Conservation (phyloP, 768 basidiomycete species). For the Coprinopsis cinerea region DNA sequence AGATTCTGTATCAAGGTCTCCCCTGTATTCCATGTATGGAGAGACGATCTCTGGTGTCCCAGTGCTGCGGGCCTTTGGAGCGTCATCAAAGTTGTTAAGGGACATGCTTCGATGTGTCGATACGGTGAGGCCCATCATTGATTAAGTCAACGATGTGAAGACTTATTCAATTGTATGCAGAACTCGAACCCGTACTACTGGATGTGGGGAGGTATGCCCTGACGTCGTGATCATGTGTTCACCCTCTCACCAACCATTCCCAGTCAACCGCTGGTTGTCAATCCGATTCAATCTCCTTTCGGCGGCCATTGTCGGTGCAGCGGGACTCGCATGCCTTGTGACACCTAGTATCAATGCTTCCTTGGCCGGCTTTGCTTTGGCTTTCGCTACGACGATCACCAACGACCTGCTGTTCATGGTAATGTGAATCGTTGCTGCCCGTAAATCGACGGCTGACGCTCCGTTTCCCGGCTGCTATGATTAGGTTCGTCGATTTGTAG, state of each 20-base stretch:
- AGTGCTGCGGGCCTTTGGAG: constrained; percentile 77
- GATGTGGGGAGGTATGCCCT: constrained; percentile 75
- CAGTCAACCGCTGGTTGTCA: constrained; percentile 88
- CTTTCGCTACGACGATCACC: constrained; percentile 76
- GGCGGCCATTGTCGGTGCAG: constrained; percentile 64
- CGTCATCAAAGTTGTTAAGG: constrained; percentile 77
- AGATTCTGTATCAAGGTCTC: constrained; percentile 46
- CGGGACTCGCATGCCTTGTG: constrained; percentile 59
- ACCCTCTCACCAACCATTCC: not conserved
- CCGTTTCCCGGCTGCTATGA: too few species aligned
- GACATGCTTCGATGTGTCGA: constrained; percentile 82
- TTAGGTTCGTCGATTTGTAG: constrained; percentile 73
- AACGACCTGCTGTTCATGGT: constrained; percentile 67
- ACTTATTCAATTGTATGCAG: constrained; percentile 17
- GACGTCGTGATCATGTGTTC: not conserved
- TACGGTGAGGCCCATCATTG: constrained; percentile 43
- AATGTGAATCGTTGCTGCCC: too few species aligned
- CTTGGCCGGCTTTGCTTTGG: constrained; percentile 78
- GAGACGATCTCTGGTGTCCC: constrained; percentile 40
- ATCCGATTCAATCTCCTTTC: constrained; percentile 84
- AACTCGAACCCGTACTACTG: constrained; percentile 76
- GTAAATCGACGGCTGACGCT: too few species aligned
- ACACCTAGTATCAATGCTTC: constrained; percentile 73
- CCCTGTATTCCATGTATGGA: constrained; percentile 39
- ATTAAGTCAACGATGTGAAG: constrained; percentile 3